Evolutionary conservation across 83 land plant species (phyloP).

Genomic region (Diphasiastrum complanatum): DNA sequence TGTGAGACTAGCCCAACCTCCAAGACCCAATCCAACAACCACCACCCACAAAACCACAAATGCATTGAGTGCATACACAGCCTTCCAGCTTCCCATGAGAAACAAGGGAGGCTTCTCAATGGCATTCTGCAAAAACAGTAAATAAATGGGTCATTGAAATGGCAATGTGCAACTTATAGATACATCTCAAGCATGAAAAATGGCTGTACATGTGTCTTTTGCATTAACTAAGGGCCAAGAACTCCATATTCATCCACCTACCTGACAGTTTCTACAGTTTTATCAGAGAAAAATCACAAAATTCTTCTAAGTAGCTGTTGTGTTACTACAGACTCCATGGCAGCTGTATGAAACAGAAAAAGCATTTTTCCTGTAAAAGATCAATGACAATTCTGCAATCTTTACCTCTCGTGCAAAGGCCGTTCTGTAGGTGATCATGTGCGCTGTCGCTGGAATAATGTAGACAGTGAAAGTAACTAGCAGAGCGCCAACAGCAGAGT

Average conservation of each 20-base stretch:
- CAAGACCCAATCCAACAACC: not conserved
- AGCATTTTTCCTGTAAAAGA: no score
- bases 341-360: no score
- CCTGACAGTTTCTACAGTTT: no score
- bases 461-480: not conserved
- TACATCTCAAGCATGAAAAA: no score
- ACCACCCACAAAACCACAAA: not conserved
- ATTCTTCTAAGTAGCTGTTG: no score
- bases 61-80: not conserved
- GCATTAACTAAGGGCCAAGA: no score
- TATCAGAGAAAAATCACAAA: no score
- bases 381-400: not conserved
- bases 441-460: not conserved
- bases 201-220: no score
- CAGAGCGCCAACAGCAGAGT: not conserved
- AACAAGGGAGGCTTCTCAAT: not conserved
- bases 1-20: slow-evolving; percentile 1
- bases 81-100: slow-evolving; percentile 2
- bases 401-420: not conserved
- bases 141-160: no score
- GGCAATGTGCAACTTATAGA: no score
- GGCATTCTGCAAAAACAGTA: not conserved
- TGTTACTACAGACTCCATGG: no score
- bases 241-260: no score
- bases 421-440: not conserved